Evolutionary conservation across 106 monocot genomes (phyloP).

Genomic region (Platanthera guangdongensis): DNA sequence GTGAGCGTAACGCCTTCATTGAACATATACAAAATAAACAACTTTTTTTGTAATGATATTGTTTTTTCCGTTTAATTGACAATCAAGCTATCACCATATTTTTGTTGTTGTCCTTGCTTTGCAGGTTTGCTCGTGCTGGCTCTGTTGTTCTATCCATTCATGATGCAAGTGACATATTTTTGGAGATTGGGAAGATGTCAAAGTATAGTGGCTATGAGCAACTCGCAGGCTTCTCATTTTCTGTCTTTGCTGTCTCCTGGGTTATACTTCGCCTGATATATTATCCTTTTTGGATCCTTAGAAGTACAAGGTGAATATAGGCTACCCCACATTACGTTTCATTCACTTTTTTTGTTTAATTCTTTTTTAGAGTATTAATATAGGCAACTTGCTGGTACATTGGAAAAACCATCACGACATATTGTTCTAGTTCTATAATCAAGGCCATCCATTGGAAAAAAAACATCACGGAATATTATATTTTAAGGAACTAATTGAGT

Average conservation of each 20-base stretch:
- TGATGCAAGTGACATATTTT: conserved; percentile 92
- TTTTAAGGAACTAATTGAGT: no score
- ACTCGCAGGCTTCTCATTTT: conserved; percentile 53
- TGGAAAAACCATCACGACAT: no score
- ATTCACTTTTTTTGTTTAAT: not conserved
- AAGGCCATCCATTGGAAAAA: no score
- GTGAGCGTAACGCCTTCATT: no score
- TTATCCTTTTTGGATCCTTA: conserved; percentile 83
- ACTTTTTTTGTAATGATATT: no score
- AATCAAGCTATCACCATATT: not conserved
- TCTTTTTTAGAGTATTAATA: not conserved
- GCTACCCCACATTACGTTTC: not conserved
- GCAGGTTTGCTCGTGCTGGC: conserved; percentile 92
- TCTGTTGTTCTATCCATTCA: conserved; percentile 86
- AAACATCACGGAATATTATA: no score
- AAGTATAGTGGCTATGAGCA: conserved; percentile 67
- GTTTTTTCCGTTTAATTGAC: not conserved
- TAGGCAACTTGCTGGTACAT: not conserved
- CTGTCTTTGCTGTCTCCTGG: conserved; percentile 73
- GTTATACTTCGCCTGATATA: conserved; percentile 59
- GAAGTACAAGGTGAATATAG: conserved; percentile 79
- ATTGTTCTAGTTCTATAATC: no score
- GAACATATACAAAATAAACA: no score
- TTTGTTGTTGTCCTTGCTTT: not conserved
- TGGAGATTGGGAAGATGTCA: conserved; percentile 91